A percentile compares a stretch with the other conserved stretches of the same genome.
These are phyloP conservation scores for Fusarium udum DNA, from an alignment of 2,329 filamentous ascomycete species.

Conservation along the genomic window DNA sequence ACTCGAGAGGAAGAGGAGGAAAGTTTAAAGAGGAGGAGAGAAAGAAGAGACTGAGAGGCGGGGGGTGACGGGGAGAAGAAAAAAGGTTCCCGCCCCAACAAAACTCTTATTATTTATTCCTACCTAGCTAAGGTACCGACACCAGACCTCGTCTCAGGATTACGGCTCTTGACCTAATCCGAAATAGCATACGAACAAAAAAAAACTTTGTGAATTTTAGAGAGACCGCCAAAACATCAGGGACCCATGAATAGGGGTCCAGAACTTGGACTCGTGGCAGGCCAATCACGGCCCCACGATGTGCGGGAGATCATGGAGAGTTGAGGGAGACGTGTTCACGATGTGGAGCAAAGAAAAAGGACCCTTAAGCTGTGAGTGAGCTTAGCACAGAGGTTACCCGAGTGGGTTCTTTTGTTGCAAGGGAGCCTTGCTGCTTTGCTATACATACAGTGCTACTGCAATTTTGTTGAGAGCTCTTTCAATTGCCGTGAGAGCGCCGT, in stretches of 20 bases:
- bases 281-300: conserved; percentile 37
- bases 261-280: conserved; percentile 17
- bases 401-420: conserved; percentile 3
- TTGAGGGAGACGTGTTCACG: conserved; percentile 22
- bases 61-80: background rate
- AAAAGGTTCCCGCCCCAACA: conserved; percentile 14
- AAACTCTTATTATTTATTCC: conserved; percentile 15
- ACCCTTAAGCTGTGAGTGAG: conserved; percentile 15
- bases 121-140: background rate
- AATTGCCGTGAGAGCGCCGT: conserved; percentile 12
- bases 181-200: conserved; percentile 31
- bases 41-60: background rate
- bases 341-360: conserved; percentile 7
- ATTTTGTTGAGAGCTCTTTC: conserved; percentile 13
- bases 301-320: conserved; percentile 39
- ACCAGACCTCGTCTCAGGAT: conserved; percentile 16
- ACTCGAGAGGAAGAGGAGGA: background rate
- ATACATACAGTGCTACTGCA: background rate
- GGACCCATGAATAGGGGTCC: conserved; percentile 40
- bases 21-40: background rate
- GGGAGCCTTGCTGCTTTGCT: conserved; percentile 17
- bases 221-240: background rate
- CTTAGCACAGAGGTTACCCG: conserved; percentile 20
- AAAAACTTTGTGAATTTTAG: background rate
- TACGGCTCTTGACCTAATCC: conserved; percentile 35